Percentiles rank a stretch among this genome's conserved stretches.
Conservation (phyloP, 768 basidiomycete species). For the Tubosaeta sp. region DNA sequence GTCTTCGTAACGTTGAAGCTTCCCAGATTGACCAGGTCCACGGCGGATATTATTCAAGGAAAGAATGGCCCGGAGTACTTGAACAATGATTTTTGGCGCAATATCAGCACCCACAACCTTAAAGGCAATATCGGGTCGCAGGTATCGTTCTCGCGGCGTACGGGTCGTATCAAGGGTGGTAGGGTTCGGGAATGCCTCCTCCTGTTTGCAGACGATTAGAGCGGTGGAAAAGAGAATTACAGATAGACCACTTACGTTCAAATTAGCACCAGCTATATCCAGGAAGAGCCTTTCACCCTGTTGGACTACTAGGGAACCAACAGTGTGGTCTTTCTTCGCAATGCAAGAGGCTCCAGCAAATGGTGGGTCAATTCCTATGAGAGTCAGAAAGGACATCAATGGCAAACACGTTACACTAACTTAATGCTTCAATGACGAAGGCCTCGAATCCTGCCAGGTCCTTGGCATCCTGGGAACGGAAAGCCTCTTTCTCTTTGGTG, state of each 20-base stretch:
- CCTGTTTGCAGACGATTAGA: constrained; percentile 32
- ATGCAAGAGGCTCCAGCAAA: constrained; percentile 66
- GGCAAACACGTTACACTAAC: constrained; percentile 39
- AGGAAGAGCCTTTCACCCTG: constrained; percentile 58
- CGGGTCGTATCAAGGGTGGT: constrained; percentile 42
- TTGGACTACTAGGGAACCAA: constrained; percentile 41
- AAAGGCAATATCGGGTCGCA: constrained; percentile 48
- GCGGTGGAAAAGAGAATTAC: neutral
- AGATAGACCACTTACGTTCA: constrained; percentile 44
- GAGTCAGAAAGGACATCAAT: constrained; percentile 1
- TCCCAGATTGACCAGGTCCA: constrained; percentile 65
- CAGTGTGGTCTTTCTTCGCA: constrained; percentile 40
- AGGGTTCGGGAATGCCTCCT: constrained; percentile 49
- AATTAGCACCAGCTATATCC: constrained; percentile 52
- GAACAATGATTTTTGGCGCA: constrained; percentile 54
- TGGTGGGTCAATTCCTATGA: constrained; percentile 64
- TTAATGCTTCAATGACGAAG: constrained; percentile 63
- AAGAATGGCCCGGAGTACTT: constrained; percentile 64
- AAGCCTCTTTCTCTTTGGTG: constrained; percentile 36
- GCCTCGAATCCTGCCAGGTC: constrained; percentile 44
- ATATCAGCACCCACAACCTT: constrained; percentile 50
- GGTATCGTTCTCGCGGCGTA: constrained; percentile 38
- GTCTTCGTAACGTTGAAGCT: constrained; percentile 55
- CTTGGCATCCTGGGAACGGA: constrained; percentile 36
- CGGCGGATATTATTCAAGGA: constrained; percentile 55